phyloP scores from a whole-genome alignment of 2,329 filamentous ascomycete genomes.

The Claviceps cyperi region DNA sequence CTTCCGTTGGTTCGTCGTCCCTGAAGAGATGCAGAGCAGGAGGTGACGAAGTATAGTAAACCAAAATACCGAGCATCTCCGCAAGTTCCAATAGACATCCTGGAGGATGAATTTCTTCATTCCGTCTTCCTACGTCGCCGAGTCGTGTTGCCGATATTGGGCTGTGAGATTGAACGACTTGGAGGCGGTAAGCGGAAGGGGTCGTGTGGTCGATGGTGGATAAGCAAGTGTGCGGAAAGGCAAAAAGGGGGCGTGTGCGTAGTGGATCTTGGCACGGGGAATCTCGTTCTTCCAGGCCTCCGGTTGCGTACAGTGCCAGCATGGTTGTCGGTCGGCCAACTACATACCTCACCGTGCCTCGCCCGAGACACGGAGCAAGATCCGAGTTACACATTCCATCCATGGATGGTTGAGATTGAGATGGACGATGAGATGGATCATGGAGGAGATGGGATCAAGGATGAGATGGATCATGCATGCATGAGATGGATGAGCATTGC shows the following conservation, averaged over 20 bases:
- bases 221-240: not conserved
- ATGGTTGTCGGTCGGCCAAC: not conserved
- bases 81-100: not conserved
- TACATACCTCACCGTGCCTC: too few species aligned
- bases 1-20: not conserved
- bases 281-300: not conserved
- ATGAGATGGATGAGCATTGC: not conserved
- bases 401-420: not conserved
- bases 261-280: not conserved
- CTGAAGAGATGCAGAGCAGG: not conserved
- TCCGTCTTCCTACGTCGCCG: not conserved
- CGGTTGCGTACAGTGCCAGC: not conserved
- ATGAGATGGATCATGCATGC: not conserved
- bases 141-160: not conserved
- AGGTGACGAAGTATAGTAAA: too few species aligned
- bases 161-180: not conserved
- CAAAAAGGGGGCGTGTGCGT: not conserved
- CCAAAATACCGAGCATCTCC: not conserved
- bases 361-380: not conserved
- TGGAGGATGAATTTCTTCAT: not conserved
- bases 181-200: not conserved
- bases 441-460: not conserved
- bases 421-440: not conserved
- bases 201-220: not conserved
- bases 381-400: not conserved